A percentile compares a stretch with the other conserved stretches of the same genome.
Evolutionary conservation across 805 yeast genomes (phyloP).

Genomic region (Pichia pseudocactophila): DNA sequence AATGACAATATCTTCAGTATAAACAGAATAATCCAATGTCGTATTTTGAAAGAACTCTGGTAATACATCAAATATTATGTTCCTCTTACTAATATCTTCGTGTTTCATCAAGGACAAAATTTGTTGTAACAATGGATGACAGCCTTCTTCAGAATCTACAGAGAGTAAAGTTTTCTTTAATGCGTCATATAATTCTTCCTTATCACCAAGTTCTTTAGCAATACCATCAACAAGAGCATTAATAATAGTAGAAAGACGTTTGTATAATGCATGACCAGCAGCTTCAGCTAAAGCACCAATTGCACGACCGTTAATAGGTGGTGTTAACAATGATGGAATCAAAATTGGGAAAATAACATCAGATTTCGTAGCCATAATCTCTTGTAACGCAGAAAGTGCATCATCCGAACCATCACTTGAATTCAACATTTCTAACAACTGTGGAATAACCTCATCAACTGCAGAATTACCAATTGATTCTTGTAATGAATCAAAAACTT

Average conservation of each 20-base stretch:
- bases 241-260: constrained; percentile 63
- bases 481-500: constrained; percentile 82
- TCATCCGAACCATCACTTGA: constrained; percentile 41
- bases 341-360: constrained; percentile 90
- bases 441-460: constrained; percentile 82
- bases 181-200: constrained; percentile 38
- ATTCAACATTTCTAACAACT: constrained; percentile 62
- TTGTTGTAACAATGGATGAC: constrained; percentile 79
- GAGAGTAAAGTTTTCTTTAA: constrained; percentile 66
- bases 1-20: constrained; percentile 65
- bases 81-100: constrained; percentile 59
- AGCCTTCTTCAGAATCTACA: constrained; percentile 67
- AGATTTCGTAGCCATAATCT: constrained; percentile 83
- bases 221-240: constrained; percentile 61
- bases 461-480: constrained; percentile 75
- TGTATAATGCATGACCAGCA: constrained; percentile 76
- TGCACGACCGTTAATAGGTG: constrained; percentile 87
- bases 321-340: constrained; percentile 71
- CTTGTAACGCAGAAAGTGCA: constrained; percentile 83
- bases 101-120: constrained; percentile 66
- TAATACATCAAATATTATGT: constrained; percentile 55
- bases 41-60: constrained; percentile 64
- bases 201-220: constrained; percentile 29
- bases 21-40: constrained; percentile 58
- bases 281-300: constrained; percentile 81